phyloP scores from a whole-genome alignment of 2,329 filamentous ascomycete genomes.

The Arachnopeziza araneosa region DNA sequence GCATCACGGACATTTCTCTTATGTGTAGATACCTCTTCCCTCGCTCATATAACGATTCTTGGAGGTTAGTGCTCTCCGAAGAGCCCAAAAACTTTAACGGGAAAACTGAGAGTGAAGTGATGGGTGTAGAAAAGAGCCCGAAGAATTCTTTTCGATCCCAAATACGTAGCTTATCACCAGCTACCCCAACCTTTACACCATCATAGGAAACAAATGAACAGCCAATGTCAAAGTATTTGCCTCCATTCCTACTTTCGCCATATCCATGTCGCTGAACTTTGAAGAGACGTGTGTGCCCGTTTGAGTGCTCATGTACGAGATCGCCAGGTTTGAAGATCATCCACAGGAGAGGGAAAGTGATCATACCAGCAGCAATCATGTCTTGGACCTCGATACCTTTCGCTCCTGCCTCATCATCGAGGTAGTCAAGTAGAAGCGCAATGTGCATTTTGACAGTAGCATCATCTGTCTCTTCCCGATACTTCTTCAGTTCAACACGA shows the following conservation, averaged over 20 bases:
- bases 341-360: conserved; percentile 6
- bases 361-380: conserved; percentile 6
- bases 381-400: conserved; percentile 3
- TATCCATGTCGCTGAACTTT: conserved; percentile 8
- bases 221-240: conserved; percentile 12
- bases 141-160: conserved; percentile 13
- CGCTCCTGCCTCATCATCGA: conserved; percentile 10
- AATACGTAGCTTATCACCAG: conserved; percentile 7
- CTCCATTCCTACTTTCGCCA: conserved; percentile 4
- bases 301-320: conserved; percentile 2
- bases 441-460: conserved; percentile 8
- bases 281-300: conserved; percentile 11
- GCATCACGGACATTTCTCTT: conserved; percentile 8
- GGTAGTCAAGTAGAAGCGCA: conserved; percentile 7
- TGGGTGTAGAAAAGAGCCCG: conserved; percentile 4
- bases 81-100: conserved; percentile 7
- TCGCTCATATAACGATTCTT: conserved; percentile 5
- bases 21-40: conserved; percentile 10
- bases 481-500: conserved; percentile 6
- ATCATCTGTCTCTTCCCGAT: conserved; percentile 6
- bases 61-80: neutral
- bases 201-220: conserved; percentile 10
- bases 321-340: conserved; percentile 15
- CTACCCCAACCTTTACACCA: conserved; percentile 6
- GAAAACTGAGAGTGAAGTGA: conserved; percentile 6